Conservation (phyloP, 169 alveolate species). For the Cryptosporidium muris region DNA sequence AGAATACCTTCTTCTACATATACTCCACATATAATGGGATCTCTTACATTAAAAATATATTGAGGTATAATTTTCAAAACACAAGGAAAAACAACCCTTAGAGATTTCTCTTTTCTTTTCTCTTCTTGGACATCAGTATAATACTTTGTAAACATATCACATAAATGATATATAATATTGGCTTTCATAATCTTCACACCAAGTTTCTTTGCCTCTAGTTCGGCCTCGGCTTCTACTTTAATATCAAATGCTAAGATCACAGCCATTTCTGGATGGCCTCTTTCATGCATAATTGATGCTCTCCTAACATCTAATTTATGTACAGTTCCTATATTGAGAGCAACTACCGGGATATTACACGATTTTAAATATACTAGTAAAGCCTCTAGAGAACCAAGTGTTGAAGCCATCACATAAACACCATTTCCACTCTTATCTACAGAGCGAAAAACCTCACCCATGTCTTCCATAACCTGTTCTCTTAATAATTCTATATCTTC, state of each 20-base stretch:
- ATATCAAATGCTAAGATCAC: constrained; percentile 98
- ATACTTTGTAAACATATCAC: constrained; percentile 94
- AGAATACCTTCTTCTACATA: constrained; percentile 92
- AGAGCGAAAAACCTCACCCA: constrained; percentile 89
- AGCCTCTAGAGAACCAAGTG: constrained; percentile 99
- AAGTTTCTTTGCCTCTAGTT: constrained; percentile 93
- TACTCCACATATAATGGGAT: constrained; percentile 97
- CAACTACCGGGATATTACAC: constrained; percentile 94
- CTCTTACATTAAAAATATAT: constrained; percentile 93
- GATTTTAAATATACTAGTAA: constrained; percentile 92
- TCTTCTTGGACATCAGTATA: constrained; percentile 89
- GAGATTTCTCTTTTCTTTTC: constrained; percentile 81
- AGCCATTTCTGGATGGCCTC: constrained; percentile 94
- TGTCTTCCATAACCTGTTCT: constrained; percentile 91
- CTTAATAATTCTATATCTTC: constrained; percentile 81
- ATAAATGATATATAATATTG: constrained; percentile 98
- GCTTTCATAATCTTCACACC: constrained; percentile 96
- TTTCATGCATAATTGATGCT: constrained; percentile 93
- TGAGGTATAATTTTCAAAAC: constrained; percentile 90
- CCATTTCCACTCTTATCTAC: constrained; percentile 94
- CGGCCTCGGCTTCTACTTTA: constrained; percentile 95
- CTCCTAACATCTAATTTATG: constrained; percentile 96
- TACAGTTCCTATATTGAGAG: constrained; percentile 98
- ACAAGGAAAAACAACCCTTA: constrained; percentile 95
- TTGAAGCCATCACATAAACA: constrained; percentile 98